Percentiles rank a stretch among this genome's conserved stretches.
phyloP scores from a whole-genome alignment of 371 early-diverging fungal genomes.

The Syncephalastrum monosporum region DNA sequence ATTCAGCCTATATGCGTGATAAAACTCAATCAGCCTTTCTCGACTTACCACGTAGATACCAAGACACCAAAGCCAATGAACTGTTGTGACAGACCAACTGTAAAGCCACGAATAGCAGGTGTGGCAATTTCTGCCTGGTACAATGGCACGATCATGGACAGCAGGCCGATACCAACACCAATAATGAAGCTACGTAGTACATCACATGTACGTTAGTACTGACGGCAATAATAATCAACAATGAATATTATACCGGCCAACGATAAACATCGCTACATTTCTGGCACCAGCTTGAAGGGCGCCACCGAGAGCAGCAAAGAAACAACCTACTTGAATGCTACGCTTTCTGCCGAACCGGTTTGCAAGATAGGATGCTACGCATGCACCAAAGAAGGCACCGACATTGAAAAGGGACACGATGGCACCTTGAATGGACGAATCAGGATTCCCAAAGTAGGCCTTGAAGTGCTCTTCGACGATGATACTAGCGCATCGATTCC shows the following conservation, averaged over 20 bases:
- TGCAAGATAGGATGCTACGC: slow-evolving; percentile 14
- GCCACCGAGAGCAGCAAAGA: slow-evolving; percentile 25
- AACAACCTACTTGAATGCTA: slow-evolving; percentile 28
- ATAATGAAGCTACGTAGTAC: slow-evolving; percentile 23
- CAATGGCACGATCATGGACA: slow-evolving; percentile 42
- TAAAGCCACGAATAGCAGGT: slow-evolving; percentile 33
- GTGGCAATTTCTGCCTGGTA: slow-evolving; percentile 49
- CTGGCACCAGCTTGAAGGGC: slow-evolving; percentile 27
- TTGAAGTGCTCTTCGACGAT: slow-evolving; percentile 28
- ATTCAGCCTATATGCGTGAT: not conserved
- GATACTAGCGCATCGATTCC: slow-evolving; percentile 18
- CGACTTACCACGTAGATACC: slow-evolving; percentile 10
- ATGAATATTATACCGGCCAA: slow-evolving; percentile 18
- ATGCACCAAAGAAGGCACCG: slow-evolving; percentile 25
- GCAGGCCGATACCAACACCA: slow-evolving; percentile 44
- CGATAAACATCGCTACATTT: slow-evolving; percentile 27
- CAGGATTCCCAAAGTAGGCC: slow-evolving; percentile 24
- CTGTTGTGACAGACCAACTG: slow-evolving; percentile 25
- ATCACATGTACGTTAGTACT: not conserved
- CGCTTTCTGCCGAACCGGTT: slow-evolving; percentile 22
- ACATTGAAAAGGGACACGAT: slow-evolving; percentile 26
- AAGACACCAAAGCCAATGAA: slow-evolving; percentile 27
- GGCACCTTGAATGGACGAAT: slow-evolving; percentile 23
- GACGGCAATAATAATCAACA: not conserved
- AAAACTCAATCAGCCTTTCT: not conserved